Evolutionary conservation across 2,329 filamentous ascomycete genomes (phyloP), one percentile per base, ranked within the genome.

Genomic region (Phialocephala sp.): DNA sequence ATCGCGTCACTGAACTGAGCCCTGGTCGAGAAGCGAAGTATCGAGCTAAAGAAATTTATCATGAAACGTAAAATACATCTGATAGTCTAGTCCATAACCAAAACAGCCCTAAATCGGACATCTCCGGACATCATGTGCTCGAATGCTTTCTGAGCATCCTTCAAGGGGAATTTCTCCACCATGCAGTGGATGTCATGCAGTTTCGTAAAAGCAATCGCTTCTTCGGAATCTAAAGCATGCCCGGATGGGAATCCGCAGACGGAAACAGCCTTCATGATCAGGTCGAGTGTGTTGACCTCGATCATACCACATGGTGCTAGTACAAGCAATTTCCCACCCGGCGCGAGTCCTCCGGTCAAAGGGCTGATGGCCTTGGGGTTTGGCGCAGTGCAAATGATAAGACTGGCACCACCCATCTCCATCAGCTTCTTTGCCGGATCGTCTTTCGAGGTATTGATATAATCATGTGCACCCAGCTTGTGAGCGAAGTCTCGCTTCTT

Each of bases 401-500:
- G 76, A 2, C 81, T 80, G 0, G 89, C 89, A 32, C 88, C 88
- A 18, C 89, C 89, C 22, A 90, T 77, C 69, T 82, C 82, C 76
- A 79, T 78, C 39, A 90, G 79, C 63, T 81, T 81, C 56, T 79
- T 77, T 1, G 76, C 79, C 0, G 81, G 77, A 54, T 89, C 83
- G 32, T 82, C 79, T 45, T 80, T 79, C 69, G 81, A 82, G 62
- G 86, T 83, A 72, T 89, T 85, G 59, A 89, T 84, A 73, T 89
- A 83, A 72, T 86, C 85, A 54, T 80, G 80, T 0, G 89, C 89
- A 39, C 89, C 89, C 1, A 91, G 80, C 72, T 83, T 75, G 65
- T 79, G 76, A 0, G 91, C 90, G 72, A 93, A 91, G 0, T 87
- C 84, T 66, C 84, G 84, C 82, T 94, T 94, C 70, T 81, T 82